Evolutionary conservation across 148 eudicot species (phyloP).

Genomic region (Silene conica): DNA sequence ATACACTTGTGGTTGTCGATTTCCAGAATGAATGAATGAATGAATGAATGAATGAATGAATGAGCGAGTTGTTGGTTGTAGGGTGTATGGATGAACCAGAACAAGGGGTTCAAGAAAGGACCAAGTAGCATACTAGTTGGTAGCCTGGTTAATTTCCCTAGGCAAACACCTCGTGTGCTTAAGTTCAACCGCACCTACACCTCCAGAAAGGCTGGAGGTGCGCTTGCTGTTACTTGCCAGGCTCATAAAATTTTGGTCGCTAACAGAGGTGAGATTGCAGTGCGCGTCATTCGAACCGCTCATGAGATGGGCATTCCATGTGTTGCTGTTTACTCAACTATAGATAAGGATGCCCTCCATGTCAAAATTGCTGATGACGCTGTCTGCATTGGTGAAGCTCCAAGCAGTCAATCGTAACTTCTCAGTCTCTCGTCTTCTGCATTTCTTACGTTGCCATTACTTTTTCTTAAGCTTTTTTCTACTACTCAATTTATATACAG

Average conservation of each 20-base stretch:
- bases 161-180: constrained; percentile 43
- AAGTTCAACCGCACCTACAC: constrained; percentile 37
- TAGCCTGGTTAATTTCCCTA: constrained; percentile 55
- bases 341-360: constrained; percentile 96
- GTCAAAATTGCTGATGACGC: constrained; percentile 94
- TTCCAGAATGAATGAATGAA: no score
- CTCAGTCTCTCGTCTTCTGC: not conserved
- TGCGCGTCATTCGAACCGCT: constrained; percentile 92
- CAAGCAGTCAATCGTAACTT: constrained; percentile 92
- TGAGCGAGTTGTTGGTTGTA: constrained; percentile 21
- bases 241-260: constrained; percentile 86
- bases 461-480: no score
- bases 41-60: no score
- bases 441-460: no score
- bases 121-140: constrained; percentile 55
- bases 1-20: no score
- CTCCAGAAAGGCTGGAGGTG: constrained; percentile 66
- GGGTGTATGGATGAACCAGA: constrained; percentile 62
- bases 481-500: no score
- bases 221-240: constrained; percentile 60
- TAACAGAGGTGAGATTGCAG: constrained; percentile 98
- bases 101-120: constrained; percentile 41
- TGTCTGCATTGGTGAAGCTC: constrained; percentile 98
- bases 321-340: constrained; percentile 95
- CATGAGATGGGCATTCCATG: constrained; percentile 99